These are phyloP conservation scores for Solanum ossicruentum DNA, from an alignment of 257 asterid genomes.

Conservation along the genomic window DNA sequence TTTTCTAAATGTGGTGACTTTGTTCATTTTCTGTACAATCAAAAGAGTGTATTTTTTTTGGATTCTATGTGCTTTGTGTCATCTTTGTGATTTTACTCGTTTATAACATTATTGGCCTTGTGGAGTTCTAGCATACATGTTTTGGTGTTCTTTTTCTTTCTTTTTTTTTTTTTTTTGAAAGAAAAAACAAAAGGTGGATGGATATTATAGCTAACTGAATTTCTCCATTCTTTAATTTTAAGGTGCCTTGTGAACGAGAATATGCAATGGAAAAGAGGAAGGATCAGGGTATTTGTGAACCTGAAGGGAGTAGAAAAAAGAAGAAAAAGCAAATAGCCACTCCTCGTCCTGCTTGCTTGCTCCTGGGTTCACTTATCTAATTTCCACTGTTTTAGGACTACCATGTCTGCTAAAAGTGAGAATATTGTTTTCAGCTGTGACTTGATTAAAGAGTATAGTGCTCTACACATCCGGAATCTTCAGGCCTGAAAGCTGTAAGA, in stretches of 20 bases:
- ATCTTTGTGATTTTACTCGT: not conserved
- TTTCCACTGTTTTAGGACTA: not conserved
- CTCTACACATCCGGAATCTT: slow-evolving; percentile 80
- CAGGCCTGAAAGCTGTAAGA: slow-evolving; percentile 84
- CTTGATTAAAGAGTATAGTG: slow-evolving; percentile 87
- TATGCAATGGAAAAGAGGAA: slow-evolving; percentile 37
- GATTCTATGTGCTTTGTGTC: not conserved
- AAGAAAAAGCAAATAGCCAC: slow-evolving; percentile 62
- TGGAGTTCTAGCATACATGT: not conserved
- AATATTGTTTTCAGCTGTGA: slow-evolving; percentile 52
- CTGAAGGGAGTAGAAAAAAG: slow-evolving; percentile 63
- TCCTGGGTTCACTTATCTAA: slow-evolving; percentile 76
- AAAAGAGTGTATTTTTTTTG: not conserved
- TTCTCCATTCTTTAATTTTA: slow-evolving; percentile 1
- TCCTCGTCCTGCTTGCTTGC: slow-evolving; percentile 93
- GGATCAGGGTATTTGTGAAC: slow-evolving; percentile 49
- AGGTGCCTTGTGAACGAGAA: slow-evolving; percentile 55
- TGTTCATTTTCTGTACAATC: not conserved
- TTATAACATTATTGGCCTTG: not conserved
- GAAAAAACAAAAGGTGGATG: not conserved
- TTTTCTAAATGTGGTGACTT: not conserved
- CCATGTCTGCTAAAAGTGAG: not conserved
- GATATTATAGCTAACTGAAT: not conserved
- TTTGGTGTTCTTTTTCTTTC: not conserved
- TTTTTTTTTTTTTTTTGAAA: too few relatives aligned